A percentile compares a stretch with the other conserved stretches of the same genome.
Conservation (phyloP, 2,329 filamentous ascomycete species). For the Lachnum nothofagi region DNA sequence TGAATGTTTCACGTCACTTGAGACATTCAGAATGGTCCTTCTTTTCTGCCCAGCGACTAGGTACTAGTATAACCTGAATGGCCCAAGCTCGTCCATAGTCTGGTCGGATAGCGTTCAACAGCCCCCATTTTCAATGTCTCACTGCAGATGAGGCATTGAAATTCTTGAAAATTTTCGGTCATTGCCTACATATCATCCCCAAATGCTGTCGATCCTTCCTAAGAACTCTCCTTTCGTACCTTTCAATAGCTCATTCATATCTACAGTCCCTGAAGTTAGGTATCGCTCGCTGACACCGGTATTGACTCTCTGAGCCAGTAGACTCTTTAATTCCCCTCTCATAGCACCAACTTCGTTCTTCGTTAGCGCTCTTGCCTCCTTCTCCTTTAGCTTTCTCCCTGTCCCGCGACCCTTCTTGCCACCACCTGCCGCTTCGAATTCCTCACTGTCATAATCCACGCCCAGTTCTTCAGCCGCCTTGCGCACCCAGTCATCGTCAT, state of each 20-base stretch:
- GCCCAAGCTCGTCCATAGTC: too few species aligned
- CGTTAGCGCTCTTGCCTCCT: slow-evolving; percentile 59
- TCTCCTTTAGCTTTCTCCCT: slow-evolving; percentile 69
- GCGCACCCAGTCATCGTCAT: slow-evolving; percentile 79
- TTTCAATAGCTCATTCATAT: slow-evolving; percentile 66
- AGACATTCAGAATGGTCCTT: too few species aligned
- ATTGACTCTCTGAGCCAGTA: slow-evolving; percentile 72
- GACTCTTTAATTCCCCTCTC: slow-evolving; percentile 64
- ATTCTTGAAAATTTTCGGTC: too few species aligned
- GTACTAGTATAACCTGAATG: too few species aligned
- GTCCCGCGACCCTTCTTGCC: slow-evolving; percentile 64
- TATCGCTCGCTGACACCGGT: slow-evolving; percentile 84
- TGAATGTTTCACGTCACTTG: too few species aligned
- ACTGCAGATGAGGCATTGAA: too few species aligned
- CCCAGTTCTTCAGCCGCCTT: slow-evolving; percentile 86
- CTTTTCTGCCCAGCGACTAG: too few species aligned
- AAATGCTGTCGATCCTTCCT: slow-evolving; percentile 32
- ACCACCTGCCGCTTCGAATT: slow-evolving; percentile 62
- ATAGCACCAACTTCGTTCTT: slow-evolving; percentile 70
- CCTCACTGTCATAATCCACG: slow-evolving; percentile 87
- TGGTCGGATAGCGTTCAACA: too few species aligned
- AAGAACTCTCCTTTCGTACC: slow-evolving; percentile 52
- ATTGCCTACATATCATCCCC: too few species aligned
- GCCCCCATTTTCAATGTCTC: too few species aligned
- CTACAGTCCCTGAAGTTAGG: slow-evolving; percentile 75